These are phyloP conservation scores for Alternaria conjuncta DNA, from an alignment of 2,329 filamentous ascomycete genomes.

Conservation along the genomic window DNA sequence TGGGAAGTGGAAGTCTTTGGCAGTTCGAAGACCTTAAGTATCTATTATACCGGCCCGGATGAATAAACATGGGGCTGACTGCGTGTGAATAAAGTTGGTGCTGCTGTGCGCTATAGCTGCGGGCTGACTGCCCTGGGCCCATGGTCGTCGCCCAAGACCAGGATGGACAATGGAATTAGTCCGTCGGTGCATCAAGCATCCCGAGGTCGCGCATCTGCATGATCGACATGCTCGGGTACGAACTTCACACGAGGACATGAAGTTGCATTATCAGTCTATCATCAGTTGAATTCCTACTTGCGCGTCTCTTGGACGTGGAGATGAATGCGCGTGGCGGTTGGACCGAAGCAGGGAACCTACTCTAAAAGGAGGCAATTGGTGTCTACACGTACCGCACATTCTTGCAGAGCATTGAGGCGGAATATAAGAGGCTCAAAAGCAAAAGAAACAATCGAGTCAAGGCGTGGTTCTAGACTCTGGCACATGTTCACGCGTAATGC, in stretches of 20 bases:
- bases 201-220: neutral
- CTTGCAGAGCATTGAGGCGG: neutral
- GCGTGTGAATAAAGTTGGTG: neutral
- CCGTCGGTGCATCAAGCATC: neutral
- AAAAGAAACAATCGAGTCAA: neutral
- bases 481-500: constrained; percentile 1
- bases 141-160: neutral
- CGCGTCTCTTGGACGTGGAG: neutral
- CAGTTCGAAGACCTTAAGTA: neutral
- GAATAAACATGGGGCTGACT: neutral
- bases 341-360: neutral
- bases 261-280: no score
- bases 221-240: neutral
- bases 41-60: neutral
- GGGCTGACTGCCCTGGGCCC: neutral
- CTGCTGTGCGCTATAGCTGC: neutral
- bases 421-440: neutral
- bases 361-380: neutral
- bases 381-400: neutral
- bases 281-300: neutral
- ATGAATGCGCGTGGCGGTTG: neutral
- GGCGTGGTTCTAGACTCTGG: neutral
- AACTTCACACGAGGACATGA: neutral
- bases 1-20: neutral
- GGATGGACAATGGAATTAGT: neutral